A percentile compares a stretch with the other conserved stretches of the same genome.
Evolutionary conservation across 2,329 filamentous ascomycete genomes (phyloP).

Genomic region (Aspergillus luchuensis): DNA sequence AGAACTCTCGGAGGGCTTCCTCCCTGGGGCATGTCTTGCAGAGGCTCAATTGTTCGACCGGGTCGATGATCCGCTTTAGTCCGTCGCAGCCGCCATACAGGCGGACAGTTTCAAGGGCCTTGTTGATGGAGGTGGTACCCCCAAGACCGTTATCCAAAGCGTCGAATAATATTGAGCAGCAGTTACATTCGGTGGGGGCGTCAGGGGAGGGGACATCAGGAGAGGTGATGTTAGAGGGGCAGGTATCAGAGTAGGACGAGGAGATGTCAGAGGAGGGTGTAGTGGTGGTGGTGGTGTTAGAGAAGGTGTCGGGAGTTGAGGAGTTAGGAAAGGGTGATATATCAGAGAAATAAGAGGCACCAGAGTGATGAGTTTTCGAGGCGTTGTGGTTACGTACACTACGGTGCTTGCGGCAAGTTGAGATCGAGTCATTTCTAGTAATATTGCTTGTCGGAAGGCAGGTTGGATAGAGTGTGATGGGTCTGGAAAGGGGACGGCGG

Average conservation of each 20-base stretch:
- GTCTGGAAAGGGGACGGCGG: too few relatives aligned
- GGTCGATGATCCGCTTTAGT: not conserved
- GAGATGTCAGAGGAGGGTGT: not conserved
- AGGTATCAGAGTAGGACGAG: not conserved
- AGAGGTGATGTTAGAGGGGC: not conserved
- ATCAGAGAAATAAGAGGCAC: not conserved
- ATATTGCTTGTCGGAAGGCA: too few relatives aligned
- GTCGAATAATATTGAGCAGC: not conserved
- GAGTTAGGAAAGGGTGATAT: not conserved
- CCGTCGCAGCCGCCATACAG: not conserved
- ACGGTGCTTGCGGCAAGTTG: too few relatives aligned
- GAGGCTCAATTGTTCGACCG: slow-evolving; percentile 12
- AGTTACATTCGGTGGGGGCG: not conserved
- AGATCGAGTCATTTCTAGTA: too few relatives aligned
- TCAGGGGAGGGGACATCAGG: not conserved
- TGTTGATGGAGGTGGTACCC: not conserved
- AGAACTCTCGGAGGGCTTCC: not conserved
- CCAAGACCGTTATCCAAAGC: not conserved
- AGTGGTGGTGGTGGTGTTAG: not conserved
- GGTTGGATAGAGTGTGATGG: too few relatives aligned
- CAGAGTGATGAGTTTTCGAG: not conserved
- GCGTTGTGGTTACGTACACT: too few relatives aligned
- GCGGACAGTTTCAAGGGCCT: not conserved
- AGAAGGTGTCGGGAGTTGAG: not conserved
- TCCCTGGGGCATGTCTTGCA: slow-evolving; percentile 7